Evolutionary conservation across 2,329 filamentous ascomycete species (phyloP).

Genomic region (Pseudonectria foliicola): DNA sequence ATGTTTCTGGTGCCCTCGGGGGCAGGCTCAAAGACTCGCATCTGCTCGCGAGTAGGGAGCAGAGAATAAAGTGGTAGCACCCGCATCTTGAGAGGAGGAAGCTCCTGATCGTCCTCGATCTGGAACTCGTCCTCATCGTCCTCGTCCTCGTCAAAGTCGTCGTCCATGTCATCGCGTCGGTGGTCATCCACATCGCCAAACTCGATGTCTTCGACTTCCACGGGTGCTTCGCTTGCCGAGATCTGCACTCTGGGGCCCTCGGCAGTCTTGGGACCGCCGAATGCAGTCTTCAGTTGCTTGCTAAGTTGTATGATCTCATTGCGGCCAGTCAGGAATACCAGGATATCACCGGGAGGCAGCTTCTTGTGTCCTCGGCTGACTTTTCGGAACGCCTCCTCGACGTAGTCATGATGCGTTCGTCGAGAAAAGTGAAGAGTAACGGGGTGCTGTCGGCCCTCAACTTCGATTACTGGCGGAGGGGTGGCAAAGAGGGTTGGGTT

Average conservation of each 20-base stretch:
- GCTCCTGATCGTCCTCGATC: constrained; percentile 54
- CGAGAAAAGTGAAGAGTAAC: constrained; percentile 87
- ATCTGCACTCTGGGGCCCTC: constrained; percentile 64
- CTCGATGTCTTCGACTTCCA: constrained; percentile 83
- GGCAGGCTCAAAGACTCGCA: constrained; percentile 79
- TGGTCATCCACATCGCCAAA: constrained; percentile 64
- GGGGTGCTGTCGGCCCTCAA: constrained; percentile 85
- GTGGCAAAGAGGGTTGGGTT: constrained; percentile 73
- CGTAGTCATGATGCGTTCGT: constrained; percentile 76
- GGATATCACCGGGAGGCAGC: constrained; percentile 80
- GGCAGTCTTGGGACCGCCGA: constrained; percentile 50
- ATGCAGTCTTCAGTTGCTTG: constrained; percentile 64
- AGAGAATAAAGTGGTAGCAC: constrained; percentile 92
- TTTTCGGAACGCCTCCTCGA: constrained; percentile 84
- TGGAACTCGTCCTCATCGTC: constrained; percentile 61
- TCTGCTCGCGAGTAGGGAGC: constrained; percentile 81
- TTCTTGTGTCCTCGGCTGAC: constrained; percentile 83
- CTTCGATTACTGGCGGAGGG: constrained; percentile 76
- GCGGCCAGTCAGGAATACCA: constrained; percentile 91
- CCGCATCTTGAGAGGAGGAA: constrained; percentile 67
- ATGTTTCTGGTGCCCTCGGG: constrained; percentile 80
- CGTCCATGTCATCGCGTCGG: constrained; percentile 53
- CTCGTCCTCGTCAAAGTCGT: constrained; percentile 51
- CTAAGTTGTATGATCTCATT: constrained; percentile 83
- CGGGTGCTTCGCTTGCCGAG: constrained; percentile 66